Base-by-base conservation (phyloP, 257 asterid species). In the Nicotiana knightiana region DNA sequence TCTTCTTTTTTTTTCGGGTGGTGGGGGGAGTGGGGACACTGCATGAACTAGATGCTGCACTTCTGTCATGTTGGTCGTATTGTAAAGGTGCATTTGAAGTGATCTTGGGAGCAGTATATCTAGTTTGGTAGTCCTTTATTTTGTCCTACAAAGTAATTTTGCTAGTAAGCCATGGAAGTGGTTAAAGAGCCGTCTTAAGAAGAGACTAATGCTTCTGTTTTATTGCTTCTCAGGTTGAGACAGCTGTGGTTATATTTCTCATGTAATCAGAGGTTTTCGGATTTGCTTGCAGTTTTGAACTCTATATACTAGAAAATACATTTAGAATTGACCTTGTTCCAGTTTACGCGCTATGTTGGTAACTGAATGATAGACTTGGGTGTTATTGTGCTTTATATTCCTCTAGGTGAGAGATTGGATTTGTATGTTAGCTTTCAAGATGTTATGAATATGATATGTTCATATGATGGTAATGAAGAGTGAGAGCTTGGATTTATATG, bases 261-360 rank as follows among this genome's bases (percentile, higher is more conserved):
- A 63, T 32, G 43, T 54, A 17, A 63, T 46, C 57, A 39, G 57
- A 81, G 28, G 73, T 66, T 33, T 81, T 33, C 66, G 58, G 83
- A 54, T 81, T 65, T 70, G 66, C 35, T 81, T 65, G 83, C 58
- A 17, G 79, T 51, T 51, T 81, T 67, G 83, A 33, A 32, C 75
- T 33, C 24, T 66, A 32, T 65, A 30, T 66, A 16, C 12, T 32
- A 6, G 48, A 32, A 32, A 32, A 66, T 66, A 32, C 48, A 32
- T 7, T 21, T 6, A 32, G 51, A 32, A 6, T 51, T 66, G 28
- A 58, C 11, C 8, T 58, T 58, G 64, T 18, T 17, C n/a, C 9
- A 18, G 64, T 63, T 63, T 28, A 63, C 9, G 24, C 7, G 21
- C 24, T 15, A 30, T 65, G 24, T 32, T 65, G 46, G 73, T 33